phyloP scores from a whole-genome alignment of 176 grass and related monocot genomes.

The Carex parvula region DNA sequence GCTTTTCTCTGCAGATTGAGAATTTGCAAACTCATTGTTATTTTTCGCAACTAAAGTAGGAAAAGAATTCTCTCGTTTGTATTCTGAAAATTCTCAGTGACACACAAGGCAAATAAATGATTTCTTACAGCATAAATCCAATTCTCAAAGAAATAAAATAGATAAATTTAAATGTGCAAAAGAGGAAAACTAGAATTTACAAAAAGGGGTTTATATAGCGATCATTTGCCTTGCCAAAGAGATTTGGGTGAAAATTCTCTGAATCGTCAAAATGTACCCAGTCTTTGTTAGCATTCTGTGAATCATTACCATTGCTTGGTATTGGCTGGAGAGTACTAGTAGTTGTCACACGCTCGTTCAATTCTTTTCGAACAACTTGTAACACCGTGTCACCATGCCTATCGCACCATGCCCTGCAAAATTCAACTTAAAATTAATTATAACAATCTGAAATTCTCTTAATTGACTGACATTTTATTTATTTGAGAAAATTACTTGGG shows the following conservation, averaged over 20 bases:
- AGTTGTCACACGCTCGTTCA: conserved; percentile 60
- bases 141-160: background rate
- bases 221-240: conserved; percentile 36
- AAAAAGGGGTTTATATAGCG: conserved; percentile 51
- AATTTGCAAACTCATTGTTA: background rate
- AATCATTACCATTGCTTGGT: background rate
- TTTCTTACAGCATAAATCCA: background rate
- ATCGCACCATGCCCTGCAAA: conserved; percentile 73
- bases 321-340: background rate
- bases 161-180: background rate
- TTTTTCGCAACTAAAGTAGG: background rate
- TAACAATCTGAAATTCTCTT: background rate
- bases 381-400: conserved; percentile 59
- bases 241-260: conserved; percentile 62
- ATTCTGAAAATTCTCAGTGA: too few species aligned
- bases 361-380: conserved; percentile 56
- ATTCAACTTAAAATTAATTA: background rate
- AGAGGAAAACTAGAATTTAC: conserved; percentile 1
- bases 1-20: background rate
- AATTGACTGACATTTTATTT: background rate
- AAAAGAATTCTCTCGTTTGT: background rate
- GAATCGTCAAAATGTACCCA: conserved; percentile 58
- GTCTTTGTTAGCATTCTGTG: conserved; percentile 17
- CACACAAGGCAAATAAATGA: too few species aligned
- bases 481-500: conserved; percentile 49